A percentile compares a stretch with the other conserved stretches of the same genome.
Conservation (phyloP, 768 basidiomycete species). For the Chalciporus piperatus region DNA sequence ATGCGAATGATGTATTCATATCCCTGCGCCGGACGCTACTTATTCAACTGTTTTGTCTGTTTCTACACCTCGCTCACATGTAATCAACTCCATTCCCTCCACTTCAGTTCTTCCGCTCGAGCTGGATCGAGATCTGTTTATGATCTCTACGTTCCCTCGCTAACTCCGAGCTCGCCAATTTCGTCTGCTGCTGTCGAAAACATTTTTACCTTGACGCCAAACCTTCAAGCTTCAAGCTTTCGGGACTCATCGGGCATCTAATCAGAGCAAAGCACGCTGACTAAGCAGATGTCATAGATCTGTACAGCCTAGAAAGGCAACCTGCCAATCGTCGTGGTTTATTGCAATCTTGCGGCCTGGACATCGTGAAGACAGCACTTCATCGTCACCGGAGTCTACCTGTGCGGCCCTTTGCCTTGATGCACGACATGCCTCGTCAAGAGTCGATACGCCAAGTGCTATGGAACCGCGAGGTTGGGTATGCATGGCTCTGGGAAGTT, state of each 20-base stretch:
- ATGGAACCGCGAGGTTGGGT: not conserved
- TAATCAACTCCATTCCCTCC: not conserved
- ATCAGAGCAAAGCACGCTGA: constrained; percentile 24
- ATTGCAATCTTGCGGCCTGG: too few species aligned
- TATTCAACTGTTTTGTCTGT: constrained; percentile 8
- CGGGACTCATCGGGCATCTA: constrained; percentile 23
- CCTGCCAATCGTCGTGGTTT: not conserved
- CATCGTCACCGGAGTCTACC: not conserved
- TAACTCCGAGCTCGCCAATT: not conserved
- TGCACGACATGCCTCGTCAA: not conserved
- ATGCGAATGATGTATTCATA: constrained; percentile 37
- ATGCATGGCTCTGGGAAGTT: not conserved
- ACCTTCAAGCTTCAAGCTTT: too few species aligned
- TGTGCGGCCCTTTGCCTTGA: not conserved
- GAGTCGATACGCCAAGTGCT: not conserved
- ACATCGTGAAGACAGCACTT: too few species aligned
- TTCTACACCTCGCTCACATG: not conserved
- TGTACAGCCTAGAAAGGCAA: constrained; percentile 11
- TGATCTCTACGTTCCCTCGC: not conserved
- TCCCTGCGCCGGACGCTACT: constrained; percentile 18
- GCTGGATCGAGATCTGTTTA: not conserved
- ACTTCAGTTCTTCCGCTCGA: too few species aligned
- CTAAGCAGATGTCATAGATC: constrained; percentile 13
- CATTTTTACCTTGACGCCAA: not conserved
- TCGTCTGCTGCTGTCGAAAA: not conserved